Base-by-base conservation (phyloP, 805 yeast species). In the Candida morakotiae region DNA sequence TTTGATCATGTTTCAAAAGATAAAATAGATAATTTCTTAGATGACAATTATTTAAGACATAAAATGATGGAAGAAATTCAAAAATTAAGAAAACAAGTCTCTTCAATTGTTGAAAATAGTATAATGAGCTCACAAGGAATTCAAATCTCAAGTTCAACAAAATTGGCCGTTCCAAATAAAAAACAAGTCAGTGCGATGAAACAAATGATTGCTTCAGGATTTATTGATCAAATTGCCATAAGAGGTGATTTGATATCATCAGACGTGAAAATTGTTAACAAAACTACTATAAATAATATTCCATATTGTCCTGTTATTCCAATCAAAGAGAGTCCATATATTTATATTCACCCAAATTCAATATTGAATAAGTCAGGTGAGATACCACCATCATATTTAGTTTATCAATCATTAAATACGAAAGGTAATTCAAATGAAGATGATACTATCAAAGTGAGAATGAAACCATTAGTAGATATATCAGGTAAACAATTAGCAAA, bases 141-240 rank as follows among this genome's bases (percentile, higher is more conserved):
- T n/a, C 33, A 29, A 16, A 9, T 28, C 5, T 3, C 10, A 3
- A 4, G 11, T 10, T 77, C 73, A 10, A 46, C 78, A 47, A 77
- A 70, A 52, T 60, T 85, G n/a, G 75, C 69, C 0, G 75, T 83
- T 5, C 97, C 97, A 1, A 62, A 72, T 7, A 74, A 76, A 25
- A 54, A 61, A 5, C 98, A 93, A 61, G 55, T 87, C 4, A 73
- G 78, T 37, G 83, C 93, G 0, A 60, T 93, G 44, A 89, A 87
- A 52, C 99, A 93, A 60, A 89, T 93, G 79, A 69, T 91, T 3
- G 77, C 96, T 5, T 82, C 97, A 0, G 98, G 98, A 0, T 93
- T 85, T 51, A 71, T 93, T 27, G 99, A 93, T 57, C 95, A 86
- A 53, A 74, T 91, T 16, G 95, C 95, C 1, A 75, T 87, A 11